Evolutionary conservation across 495 filamentous ascomycete genomes (phyloP), one percentile per base, ranked within the genome.

Genomic region (Melanomma pulvis-pyrius): DNA sequence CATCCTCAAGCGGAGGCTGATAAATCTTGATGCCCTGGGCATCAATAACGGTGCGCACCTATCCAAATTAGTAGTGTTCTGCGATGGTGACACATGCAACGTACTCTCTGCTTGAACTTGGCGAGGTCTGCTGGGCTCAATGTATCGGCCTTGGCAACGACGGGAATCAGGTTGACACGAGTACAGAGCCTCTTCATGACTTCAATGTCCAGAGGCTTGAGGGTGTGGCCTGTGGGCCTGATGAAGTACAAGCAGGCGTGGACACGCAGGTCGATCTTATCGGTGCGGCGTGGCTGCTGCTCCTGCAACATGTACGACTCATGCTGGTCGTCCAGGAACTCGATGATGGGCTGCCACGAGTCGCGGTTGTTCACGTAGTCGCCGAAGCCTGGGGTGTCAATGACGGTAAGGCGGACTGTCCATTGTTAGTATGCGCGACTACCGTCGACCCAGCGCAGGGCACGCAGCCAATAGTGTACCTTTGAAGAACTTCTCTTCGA

Each of bases 401-500:
- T 98, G 67, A 98, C 94, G 53, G 94, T 98, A 64, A 98, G 82
- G 75, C 94, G 93, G 74, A 98, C 94, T 98, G 78, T 57, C 71
- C 2, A 68, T 46, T 44, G 52, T 63, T 65, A 75, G 59, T 53
- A 59, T 12, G n/a, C 17, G 13, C 39, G n/a, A 57, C 19, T 59
- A 54, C 56, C 55, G 74, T 55, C 74, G 69, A 59, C 49, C 11
- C 22, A 44, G 52, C 32, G 36, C 69, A 47, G 22, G 12, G 17
- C 26, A 44, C 49, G 53, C 21, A 53, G 28, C n/a, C 30, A 46
- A 21, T 32, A 58, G 36, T 65, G 61, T 84, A 98, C 93, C 93
- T 84, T 98, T 98, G 88, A 98, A 98, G 84, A 98, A 98, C 84
- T 98, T 98, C 87, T 98, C 94, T 82, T 98, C 94, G 64, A 98